Conservation (phyloP, 148 eudicot genomes). For the Fagopyrum homotropicum region DNA sequence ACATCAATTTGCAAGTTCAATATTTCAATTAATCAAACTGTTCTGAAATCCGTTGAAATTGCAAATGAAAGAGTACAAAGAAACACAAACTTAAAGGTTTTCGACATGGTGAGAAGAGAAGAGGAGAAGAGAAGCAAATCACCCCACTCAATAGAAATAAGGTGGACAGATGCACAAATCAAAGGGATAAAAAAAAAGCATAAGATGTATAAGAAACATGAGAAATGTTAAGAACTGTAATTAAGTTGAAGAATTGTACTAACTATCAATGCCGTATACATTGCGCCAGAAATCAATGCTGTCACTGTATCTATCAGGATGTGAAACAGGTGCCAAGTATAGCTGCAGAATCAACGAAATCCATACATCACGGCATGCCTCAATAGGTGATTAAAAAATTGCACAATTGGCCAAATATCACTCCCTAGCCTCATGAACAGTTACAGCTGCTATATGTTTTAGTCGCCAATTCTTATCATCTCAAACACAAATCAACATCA, state of each 20-base stretch:
- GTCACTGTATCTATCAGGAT: constrained; percentile 84
- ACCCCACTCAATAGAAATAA: background rate
- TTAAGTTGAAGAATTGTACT: constrained; percentile 23
- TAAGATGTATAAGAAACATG: background rate
- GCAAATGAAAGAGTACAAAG: background rate
- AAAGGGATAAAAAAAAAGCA: background rate
- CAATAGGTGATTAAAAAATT: background rate
- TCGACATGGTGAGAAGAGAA: background rate
- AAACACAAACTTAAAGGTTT: background rate
- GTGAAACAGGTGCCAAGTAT: constrained; percentile 86
- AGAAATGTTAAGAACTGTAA: background rate
- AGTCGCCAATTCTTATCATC: background rate
- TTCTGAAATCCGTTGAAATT: background rate
- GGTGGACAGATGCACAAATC: too few relatives aligned
- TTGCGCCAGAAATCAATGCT: constrained; percentile 98
- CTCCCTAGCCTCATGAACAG: background rate
- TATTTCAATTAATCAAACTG: background rate
- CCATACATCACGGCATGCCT: constrained; percentile 7
- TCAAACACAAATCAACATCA: background rate
- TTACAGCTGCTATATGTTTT: background rate
- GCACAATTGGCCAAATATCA: background rate
- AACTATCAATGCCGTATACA: constrained; percentile 94
- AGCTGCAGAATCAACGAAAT: constrained; percentile 49
- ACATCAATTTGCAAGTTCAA: background rate
- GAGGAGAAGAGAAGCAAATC: background rate